These are phyloP conservation scores for Curvularia sp. DNA, from an alignment of 2,329 filamentous ascomycete genomes.

Conservation along the genomic window DNA sequence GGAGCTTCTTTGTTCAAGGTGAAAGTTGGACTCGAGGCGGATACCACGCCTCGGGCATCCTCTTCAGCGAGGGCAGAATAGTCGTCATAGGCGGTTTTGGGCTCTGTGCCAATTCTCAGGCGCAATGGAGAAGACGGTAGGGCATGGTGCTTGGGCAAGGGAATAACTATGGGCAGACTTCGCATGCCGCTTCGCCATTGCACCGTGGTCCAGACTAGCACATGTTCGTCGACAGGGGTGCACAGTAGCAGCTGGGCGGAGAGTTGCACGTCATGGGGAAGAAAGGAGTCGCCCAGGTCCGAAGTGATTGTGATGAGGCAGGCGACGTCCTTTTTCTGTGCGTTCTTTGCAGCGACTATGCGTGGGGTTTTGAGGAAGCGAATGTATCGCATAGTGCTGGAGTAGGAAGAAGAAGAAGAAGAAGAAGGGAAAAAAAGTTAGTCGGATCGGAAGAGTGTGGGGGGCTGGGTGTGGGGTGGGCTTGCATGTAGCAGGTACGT, in stretches of 20 bases:
- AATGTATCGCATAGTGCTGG: conserved; percentile 60
- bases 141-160: conserved; percentile 49
- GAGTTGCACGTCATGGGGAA: conserved; percentile 57
- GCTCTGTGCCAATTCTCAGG: conserved; percentile 51
- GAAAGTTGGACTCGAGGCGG: conserved; percentile 62
- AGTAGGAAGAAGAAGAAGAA: neutral
- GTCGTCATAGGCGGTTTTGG: conserved; percentile 35
- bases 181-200: conserved; percentile 56
- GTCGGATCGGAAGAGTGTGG: neutral
- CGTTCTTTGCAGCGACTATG: conserved; percentile 47
- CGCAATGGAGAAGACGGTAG: conserved; percentile 46
- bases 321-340: conserved; percentile 23
- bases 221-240: conserved; percentile 36
- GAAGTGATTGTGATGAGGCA: conserved; percentile 69
- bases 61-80: conserved; percentile 35
- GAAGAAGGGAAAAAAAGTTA: neutral
- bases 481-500: neutral
- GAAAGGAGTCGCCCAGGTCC: conserved; percentile 71
- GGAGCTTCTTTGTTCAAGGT: conserved; percentile 53
- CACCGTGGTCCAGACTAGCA: conserved; percentile 53
- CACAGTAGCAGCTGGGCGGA: conserved; percentile 48
- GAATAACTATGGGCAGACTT: conserved; percentile 53
- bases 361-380: conserved; percentile 72
- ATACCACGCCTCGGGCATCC: conserved; percentile 58
- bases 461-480: conserved; percentile 20